Base-by-base conservation (phyloP, 176 grass and related monocot genomes). In the Stipa capillata region DNA sequence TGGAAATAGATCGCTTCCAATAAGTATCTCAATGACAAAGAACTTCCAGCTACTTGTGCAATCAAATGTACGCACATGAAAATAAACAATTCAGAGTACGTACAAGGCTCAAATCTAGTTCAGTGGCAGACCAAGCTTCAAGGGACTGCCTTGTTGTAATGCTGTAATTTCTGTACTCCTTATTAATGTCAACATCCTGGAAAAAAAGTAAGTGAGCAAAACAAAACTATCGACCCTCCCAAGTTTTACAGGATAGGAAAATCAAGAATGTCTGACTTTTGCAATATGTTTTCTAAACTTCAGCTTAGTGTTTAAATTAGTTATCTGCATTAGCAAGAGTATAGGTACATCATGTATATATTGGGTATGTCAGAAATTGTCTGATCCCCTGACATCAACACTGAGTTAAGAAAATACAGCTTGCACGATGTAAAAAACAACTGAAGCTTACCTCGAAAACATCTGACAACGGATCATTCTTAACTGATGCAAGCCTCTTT, bases 31-130 rank as follows among this genome's bases (percentile, higher is more conserved):
- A 55, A 39, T 29, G 12, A 37, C 3, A 31, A 39, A 31, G 43
- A 58, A 37, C 36, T 7, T 56, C 8, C 10, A 69, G n/a, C 31
- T 50, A 67, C 21, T 59, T 68, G 21, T 58, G 15, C 11, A 51
- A 58, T 45, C 15, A 87, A 59, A 81, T 37, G 17, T 34, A 69
- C 29, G 21, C 39, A 67, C 37, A 79, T 41, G 40, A 73, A 85
- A 78, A 39, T 49, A 78, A 66, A n/a, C n/a, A n/a, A 7, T 72
- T 34, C 14, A 54, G 32, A 81, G 42, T 82, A 83, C 92, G 83
- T 90, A 94, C 95, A 80, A 97, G 91, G 83, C 87, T 87, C 76
- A 94, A 79, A 83, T 97, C 90, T 70, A 97, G 27, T 77, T 94
- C 87, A 32, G 52, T 49, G 35, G 78, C 85, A 73, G 83, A 85